Conservation (phyloP, 139 green algal genomes). For the Dunaliella primolecta region DNA sequence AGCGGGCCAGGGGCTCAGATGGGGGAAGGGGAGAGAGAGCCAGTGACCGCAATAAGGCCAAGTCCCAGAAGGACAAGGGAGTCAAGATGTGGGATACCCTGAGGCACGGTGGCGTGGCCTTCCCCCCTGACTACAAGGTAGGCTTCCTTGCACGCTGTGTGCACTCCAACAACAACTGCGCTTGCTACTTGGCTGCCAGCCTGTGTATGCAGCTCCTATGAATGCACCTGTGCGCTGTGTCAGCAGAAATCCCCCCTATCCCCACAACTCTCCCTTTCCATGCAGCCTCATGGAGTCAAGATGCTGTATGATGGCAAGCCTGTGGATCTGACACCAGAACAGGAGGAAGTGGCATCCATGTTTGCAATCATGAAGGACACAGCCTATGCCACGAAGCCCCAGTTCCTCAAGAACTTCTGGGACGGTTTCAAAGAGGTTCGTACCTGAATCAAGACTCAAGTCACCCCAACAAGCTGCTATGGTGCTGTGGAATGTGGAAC, state of each 20-base stretch:
- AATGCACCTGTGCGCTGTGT: no score
- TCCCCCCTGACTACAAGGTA: conserved; percentile 74
- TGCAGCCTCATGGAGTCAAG: conserved; percentile 86
- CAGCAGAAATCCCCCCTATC: not conserved
- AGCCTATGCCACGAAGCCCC: conserved; percentile 92
- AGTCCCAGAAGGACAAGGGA: not conserved
- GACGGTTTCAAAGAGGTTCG: conserved; percentile 74
- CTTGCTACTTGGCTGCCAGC: no score
- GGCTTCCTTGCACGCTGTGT: no score
- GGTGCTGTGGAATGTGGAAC: no score
- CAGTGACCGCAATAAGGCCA: not conserved
- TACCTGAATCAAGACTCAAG: no score
- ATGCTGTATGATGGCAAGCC: conserved; percentile 92
- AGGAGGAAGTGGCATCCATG: conserved; percentile 91
- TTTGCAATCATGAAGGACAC: conserved; percentile 97
- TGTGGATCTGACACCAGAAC: conserved; percentile 84
- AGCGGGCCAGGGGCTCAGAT: not conserved
- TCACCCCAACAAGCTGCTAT: no score
- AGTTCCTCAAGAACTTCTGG: conserved; percentile 91
- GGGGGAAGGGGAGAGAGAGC: not conserved
- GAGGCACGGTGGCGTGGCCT: conserved; percentile 89
- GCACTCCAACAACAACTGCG: no score
- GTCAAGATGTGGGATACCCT: conserved; percentile 84
- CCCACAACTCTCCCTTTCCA: not conserved
- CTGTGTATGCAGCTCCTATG: no score